Base-by-base conservation (phyloP, 2,329 filamentous ascomycete genomes). In the Alternaria triticina region DNA sequence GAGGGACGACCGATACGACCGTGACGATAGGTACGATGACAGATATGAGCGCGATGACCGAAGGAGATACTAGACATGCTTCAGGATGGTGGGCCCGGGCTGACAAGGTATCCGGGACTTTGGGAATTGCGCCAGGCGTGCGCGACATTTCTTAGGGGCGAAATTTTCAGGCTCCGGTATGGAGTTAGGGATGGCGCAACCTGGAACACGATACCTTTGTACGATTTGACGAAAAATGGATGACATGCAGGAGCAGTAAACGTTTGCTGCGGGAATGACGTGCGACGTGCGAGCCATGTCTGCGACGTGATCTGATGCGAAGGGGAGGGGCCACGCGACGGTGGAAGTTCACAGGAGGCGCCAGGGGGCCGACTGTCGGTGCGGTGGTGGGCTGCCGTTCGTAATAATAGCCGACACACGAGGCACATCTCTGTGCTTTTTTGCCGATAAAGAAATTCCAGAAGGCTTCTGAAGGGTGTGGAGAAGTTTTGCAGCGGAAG, bases 281-380 rank as follows among this genome's bases (percentile, higher is more conserved):
- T 64, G 61, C 57, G 36, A 43, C 33, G 59, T n/a, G 59, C 36
- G 36, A 50, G 59, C 59, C 49, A 43, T 47, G 59, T 44, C 40
- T 61, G 64, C 64, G 62, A 67, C 64, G 59, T 59, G 62, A 55
- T 67, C 30, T 67, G 62, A 65, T 45, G 61, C 62, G 62, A 51
- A 58, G 60, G 44, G 45, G 13, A 46, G 58, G 54, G 55, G 61
- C 57, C 61, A 57, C 36, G 52, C 45, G 57, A 60, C 54, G 61
- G 61, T 56, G 50, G 54, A 47, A 64, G 61, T 40, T 45, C 23
- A 57, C 36, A 61, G 57, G 57, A 43, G 44, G 56, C 57, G 36
- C 57, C 52, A 50, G 61, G 56, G 36, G 46, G 52, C 46, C 20
- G 51, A 17, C 4, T 17, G 60, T 20, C 20, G 45, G 51, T 47